Conservation (phyloP, 768 basidiomycete species). For the Nidularia pulvinata region DNA sequence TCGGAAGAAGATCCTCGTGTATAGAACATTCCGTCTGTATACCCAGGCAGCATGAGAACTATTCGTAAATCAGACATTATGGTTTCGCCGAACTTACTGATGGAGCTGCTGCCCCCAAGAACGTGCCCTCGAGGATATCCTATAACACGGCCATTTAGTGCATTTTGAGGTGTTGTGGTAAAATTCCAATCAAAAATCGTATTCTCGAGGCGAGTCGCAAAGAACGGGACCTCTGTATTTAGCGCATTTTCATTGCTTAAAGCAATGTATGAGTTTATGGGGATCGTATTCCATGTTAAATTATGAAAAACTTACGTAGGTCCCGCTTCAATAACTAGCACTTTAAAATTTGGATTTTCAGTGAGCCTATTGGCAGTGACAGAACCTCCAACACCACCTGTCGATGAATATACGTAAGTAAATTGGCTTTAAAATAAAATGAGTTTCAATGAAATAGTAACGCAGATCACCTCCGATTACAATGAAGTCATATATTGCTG, state of each 20-base stretch:
- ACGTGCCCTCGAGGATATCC: slow-evolving; percentile 22
- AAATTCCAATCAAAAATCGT: slow-evolving; percentile 29
- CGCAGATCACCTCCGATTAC: background rate
- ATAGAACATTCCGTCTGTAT: slow-evolving; percentile 24
- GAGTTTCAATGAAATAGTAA: background rate
- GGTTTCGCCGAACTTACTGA: slow-evolving; percentile 16
- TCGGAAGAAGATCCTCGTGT: slow-evolving; percentile 24
- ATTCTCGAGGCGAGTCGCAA: background rate
- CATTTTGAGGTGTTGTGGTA: slow-evolving; percentile 22
- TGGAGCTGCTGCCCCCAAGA: slow-evolving; percentile 26
- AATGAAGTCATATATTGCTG: background rate
- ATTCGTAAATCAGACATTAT: background rate
- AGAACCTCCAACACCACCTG: slow-evolving; percentile 21
- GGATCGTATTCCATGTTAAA: background rate
- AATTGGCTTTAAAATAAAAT: background rate
- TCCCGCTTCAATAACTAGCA: slow-evolving; percentile 28
- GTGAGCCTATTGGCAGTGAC: slow-evolving; percentile 25
- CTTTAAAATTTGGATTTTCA: slow-evolving; percentile 15
- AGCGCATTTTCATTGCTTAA: slow-evolving; percentile 11
- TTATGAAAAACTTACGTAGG: slow-evolving; percentile 12
- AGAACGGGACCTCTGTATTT: slow-evolving; percentile 11
- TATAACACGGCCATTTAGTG: slow-evolving; percentile 17
- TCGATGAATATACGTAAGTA: background rate
- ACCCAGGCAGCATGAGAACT: background rate
- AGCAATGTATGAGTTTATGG: background rate